Percentiles rank a stretch among this genome's conserved stretches.
Conservation (phyloP, 2,329 filamentous ascomycete species). For the Diaporthe sp. region DNA sequence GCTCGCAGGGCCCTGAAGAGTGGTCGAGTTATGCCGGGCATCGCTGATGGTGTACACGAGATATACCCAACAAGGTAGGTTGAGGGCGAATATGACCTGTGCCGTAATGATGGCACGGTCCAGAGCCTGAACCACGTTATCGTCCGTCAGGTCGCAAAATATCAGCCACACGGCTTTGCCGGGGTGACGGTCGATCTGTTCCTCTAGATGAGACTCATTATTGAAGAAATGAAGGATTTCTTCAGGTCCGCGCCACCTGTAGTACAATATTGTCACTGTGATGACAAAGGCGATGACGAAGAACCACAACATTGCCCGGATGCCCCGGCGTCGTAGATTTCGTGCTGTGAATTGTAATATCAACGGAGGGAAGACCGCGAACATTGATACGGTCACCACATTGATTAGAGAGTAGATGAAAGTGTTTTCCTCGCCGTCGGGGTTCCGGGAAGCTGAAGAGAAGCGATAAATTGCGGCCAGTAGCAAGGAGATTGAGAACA, state of each 20-base stretch:
- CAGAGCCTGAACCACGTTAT: background rate
- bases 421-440: background rate
- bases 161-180: background rate
- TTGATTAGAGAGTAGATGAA: background rate
- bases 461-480: background rate
- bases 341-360: background rate
- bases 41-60: background rate
- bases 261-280: background rate
- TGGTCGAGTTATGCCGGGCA: background rate
- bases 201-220: background rate
- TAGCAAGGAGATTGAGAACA: background rate
- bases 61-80: background rate
- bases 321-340: background rate
- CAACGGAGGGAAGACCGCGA: background rate
- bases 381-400: background rate
- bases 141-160: background rate
- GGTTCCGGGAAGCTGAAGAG: background rate
- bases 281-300: background rate
- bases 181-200: background rate
- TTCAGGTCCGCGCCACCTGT: background rate
- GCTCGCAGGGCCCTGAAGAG: fast-evolving
- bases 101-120: background rate
- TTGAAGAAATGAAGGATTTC: background rate
- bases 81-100: background rate
- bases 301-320: background rate